Conservation (phyloP, 768 basidiomycete genomes). For the Collybiopsis confluens region DNA sequence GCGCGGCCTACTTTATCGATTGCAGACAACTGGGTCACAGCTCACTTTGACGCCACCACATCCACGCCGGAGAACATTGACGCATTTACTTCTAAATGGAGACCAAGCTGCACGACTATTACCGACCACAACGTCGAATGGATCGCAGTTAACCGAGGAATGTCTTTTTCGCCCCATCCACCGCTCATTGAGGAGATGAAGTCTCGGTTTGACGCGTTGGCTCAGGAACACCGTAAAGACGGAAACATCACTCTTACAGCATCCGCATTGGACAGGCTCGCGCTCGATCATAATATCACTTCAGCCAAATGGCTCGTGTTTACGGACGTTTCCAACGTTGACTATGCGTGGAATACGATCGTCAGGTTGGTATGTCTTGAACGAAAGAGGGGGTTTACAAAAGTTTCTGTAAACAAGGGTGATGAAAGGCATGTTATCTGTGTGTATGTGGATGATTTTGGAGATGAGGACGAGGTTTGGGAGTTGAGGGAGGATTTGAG, state of each 20-base stretch:
- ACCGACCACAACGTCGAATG: conserved; percentile 23
- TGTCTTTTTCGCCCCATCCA: neutral
- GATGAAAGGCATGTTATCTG: conserved; percentile 27
- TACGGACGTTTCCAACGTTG: conserved; percentile 23
- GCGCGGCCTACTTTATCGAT: neutral
- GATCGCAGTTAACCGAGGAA: conserved; percentile 29
- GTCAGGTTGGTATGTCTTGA: conserved; percentile 25
- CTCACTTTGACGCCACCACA: conserved; percentile 15
- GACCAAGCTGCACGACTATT: conserved; percentile 30
- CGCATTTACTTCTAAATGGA: conserved; percentile 30
- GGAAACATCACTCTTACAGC: conserved; percentile 19
- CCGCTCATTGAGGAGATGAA: conserved; percentile 13
- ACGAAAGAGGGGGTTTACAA: conserved; percentile 24
- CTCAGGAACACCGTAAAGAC: conserved; percentile 12
- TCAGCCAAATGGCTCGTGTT: conserved; percentile 38
- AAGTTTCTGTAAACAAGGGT: conserved; percentile 31
- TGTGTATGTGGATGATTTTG: conserved; percentile 20
- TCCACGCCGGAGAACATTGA: conserved; percentile 20
- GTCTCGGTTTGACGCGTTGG: conserved; percentile 17
- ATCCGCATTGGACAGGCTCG: conserved; percentile 28
- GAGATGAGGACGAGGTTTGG: conserved; percentile 21
- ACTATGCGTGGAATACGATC: conserved; percentile 31
- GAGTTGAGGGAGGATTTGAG: conserved; percentile 29
- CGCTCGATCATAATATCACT: conserved; percentile 25
- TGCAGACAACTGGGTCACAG: neutral